phyloP scores from a whole-genome alignment of 306 rosid genomes.

The Cucurbita argyrosperma region DNA sequence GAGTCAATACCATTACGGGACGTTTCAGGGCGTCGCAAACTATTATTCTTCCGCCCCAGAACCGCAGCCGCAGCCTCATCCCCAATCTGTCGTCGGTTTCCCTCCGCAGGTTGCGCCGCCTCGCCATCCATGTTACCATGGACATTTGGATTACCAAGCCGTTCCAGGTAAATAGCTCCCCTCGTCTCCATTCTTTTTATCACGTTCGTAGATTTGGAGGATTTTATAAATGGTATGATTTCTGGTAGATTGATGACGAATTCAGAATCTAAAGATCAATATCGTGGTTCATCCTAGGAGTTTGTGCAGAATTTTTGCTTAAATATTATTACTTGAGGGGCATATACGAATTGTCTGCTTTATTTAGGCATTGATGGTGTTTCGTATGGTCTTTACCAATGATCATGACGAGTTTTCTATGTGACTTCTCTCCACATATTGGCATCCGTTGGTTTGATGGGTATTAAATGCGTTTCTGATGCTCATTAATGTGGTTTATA shows the following conservation, averaged over 20 bases:
- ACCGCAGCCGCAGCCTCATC: constrained; percentile 20
- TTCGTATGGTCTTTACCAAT: not conserved
- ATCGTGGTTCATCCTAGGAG: not conserved
- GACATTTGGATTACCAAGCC: constrained; percentile 25
- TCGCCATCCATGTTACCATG: constrained; percentile 20
- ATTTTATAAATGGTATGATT: not conserved
- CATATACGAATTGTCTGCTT: not conserved
- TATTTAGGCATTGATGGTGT: not conserved
- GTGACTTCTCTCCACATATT: not conserved
- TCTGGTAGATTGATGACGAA: not conserved
- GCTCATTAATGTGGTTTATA: not conserved
- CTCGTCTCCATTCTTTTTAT: not conserved
- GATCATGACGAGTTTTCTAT: not conserved
- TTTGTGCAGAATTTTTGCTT: not conserved
- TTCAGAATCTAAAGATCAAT: not conserved
- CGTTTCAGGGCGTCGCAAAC: constrained; percentile 83
- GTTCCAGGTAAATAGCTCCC: constrained; percentile 24
- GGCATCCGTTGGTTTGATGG: not conserved
- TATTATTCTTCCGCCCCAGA: constrained; percentile 28
- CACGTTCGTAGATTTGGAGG: not conserved
- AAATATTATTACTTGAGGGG: not conserved
- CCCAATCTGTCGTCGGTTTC: constrained; percentile 21
- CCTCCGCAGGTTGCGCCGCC: constrained; percentile 35
- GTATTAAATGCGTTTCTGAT: not conserved
- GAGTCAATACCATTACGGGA: constrained; percentile 50